Evolutionary conservation across 163 green algal genomes (phyloP).

Genomic region (Volvox carteri): DNA sequence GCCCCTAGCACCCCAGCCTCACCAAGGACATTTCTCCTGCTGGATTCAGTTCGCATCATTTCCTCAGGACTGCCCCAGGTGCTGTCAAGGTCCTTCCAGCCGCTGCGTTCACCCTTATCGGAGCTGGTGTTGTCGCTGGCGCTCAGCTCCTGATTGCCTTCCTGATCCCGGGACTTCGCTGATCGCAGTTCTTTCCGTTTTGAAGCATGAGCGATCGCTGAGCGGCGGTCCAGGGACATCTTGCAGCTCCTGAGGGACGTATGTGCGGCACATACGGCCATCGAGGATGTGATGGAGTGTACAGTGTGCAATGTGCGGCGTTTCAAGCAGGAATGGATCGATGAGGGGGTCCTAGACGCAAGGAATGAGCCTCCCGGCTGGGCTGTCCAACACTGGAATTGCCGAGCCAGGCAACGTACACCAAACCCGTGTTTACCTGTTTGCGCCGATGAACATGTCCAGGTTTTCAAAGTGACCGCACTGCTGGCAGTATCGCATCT

Average conservation of each 20-base stretch:
- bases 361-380: no score
- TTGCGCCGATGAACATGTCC: slow-evolving; percentile 16
- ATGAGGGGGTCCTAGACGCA: no score
- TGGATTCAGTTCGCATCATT: neutral
- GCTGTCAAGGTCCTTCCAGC: no score
- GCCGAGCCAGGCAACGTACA: no score
- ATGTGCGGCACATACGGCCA: no score
- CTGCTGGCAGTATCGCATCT: slow-evolving; percentile 46
- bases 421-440: slow-evolving; percentile 19
- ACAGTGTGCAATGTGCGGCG: no score
- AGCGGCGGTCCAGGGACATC: slow-evolving; percentile 42
- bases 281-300: no score
- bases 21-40: neutral
- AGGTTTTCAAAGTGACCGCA: slow-evolving; percentile 37
- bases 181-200: neutral
- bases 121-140: slow-evolving; percentile 43
- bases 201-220: slow-evolving; percentile 9
- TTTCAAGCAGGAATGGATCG: no score
- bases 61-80: neutral
- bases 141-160: neutral
- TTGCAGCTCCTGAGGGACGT: slow-evolving; percentile 52
- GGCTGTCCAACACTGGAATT: no score
- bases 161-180: slow-evolving; percentile 4
- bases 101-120: neutral
- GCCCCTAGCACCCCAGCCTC: no score